phyloP scores from a whole-genome alignment of 768 basidiomycete genomes.

The Suillus clintonianus region DNA sequence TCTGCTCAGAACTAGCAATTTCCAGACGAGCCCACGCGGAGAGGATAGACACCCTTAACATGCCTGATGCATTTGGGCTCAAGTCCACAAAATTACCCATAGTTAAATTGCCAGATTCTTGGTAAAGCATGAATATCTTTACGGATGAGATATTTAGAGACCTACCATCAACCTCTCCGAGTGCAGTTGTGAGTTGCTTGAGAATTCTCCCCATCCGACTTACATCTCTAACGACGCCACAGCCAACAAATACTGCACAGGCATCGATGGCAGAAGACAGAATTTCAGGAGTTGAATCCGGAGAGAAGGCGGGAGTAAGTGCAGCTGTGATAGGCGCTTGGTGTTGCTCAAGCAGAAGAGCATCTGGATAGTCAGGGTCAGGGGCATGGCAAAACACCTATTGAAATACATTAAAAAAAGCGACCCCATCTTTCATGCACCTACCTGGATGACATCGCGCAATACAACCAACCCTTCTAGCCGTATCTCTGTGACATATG shows the following conservation, averaged over 20 bases:
- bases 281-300: constrained; percentile 95
- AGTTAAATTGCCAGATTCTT: constrained; percentile 82
- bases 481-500: constrained; percentile 94
- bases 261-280: constrained; percentile 89
- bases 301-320: constrained; percentile 92
- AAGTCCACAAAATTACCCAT: constrained; percentile 86
- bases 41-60: constrained; percentile 89
- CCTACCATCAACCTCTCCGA: constrained; percentile 88
- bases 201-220: constrained; percentile 91
- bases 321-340: constrained; percentile 99
- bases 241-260: constrained; percentile 94
- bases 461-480: constrained; percentile 88
- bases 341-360: constrained; percentile 90
- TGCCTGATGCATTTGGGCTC: constrained; percentile 92
- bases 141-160: constrained; percentile 5
- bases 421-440: constrained; percentile 6
- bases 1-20: constrained; percentile 70
- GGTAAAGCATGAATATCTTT: constrained; percentile 5
- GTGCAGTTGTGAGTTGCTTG: constrained; percentile 81
- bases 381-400: constrained; percentile 86
- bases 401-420: constrained; percentile 6
- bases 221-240: constrained; percentile 91
- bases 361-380: constrained; percentile 91
- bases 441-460: constrained; percentile 88
- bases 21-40: constrained; percentile 96